Evolutionary conservation across 192 early-diverging fungal species (phyloP).

Genomic region (Umbelopsis ramanniana): DNA sequence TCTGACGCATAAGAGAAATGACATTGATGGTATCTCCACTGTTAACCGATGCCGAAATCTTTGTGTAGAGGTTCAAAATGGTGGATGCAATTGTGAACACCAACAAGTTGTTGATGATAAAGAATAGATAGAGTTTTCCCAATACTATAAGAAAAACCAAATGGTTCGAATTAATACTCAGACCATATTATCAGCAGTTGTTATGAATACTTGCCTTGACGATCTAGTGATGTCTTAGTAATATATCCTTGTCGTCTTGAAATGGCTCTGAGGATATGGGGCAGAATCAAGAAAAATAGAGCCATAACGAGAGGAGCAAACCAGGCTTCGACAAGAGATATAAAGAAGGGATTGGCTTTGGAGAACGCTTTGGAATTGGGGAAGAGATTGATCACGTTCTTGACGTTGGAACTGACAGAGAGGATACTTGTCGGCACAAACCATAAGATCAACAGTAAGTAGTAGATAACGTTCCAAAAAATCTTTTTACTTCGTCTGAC

Average conservation of each 20-base stretch:
- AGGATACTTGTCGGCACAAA: conserved; percentile 69
- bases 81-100: conserved; percentile 60
- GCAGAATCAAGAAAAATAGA: conserved; percentile 67
- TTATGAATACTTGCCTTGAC: conserved; percentile 36
- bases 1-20: neutral
- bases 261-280: conserved; percentile 62
- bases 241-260: conserved; percentile 71
- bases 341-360: conserved; percentile 49
- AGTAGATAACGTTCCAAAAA: conserved; percentile 51
- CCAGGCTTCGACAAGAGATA: conserved; percentile 65
- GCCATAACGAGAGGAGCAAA: conserved; percentile 70
- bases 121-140: conserved; percentile 75
- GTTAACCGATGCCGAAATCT: conserved; percentile 6
- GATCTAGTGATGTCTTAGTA: conserved; percentile 71
- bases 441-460: conserved; percentile 64
- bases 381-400: conserved; percentile 60
- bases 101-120: conserved; percentile 71
- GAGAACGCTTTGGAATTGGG: conserved; percentile 54
- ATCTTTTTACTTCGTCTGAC: conserved; percentile 49
- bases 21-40: conserved; percentile 1
- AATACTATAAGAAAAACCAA: conserved; percentile 42
- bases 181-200: neutral
- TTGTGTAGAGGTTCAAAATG: conserved; percentile 35
- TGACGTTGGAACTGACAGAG: conserved; percentile 61
- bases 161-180: neutral